phyloP scores from a whole-genome alignment of 306 rosid genomes.

The Dryas octopetala region DNA sequence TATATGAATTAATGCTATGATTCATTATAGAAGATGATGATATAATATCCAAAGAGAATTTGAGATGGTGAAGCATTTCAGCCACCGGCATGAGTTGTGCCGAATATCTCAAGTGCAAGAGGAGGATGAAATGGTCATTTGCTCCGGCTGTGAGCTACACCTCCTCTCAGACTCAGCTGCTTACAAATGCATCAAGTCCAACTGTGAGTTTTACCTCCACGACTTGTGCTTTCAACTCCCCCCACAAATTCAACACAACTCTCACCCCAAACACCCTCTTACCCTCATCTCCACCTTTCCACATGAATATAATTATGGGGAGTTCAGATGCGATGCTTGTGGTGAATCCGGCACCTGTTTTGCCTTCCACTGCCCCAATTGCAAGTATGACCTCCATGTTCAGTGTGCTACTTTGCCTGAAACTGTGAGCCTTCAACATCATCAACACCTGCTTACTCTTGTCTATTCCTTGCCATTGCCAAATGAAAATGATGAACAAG shows the following conservation, averaged over 20 bases:
- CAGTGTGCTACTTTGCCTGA: slow-evolving; percentile 25
- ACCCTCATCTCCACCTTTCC: slow-evolving; percentile 15
- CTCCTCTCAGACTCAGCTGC: background rate
- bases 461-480: background rate
- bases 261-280: slow-evolving; percentile 29
- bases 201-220: slow-evolving; percentile 26
- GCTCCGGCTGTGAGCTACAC: slow-evolving; percentile 25
- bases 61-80: slow-evolving; percentile 23
- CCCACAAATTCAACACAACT: slow-evolving; percentile 19
- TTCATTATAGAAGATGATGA: too few species aligned
- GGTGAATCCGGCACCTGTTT: slow-evolving; percentile 17
- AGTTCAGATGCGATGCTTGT: slow-evolving; percentile 24
- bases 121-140: slow-evolving; percentile 15
- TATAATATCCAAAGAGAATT: too few species aligned
- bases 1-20: too few species aligned
- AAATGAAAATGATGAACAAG: background rate
- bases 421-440: background rate
- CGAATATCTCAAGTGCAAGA: background rate
- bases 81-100: slow-evolving; percentile 28
- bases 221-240: slow-evolving; percentile 26
- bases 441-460: slow-evolving; percentile 20
- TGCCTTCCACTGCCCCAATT: slow-evolving; percentile 11
- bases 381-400: slow-evolving; percentile 20
- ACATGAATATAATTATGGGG: background rate
- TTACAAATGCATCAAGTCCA: slow-evolving; percentile 24